Percentiles rank a stretch among this genome's conserved stretches.
phyloP scores from a whole-genome alignment of 345 rosid species.

The Bruguiera gymnorhiza region DNA sequence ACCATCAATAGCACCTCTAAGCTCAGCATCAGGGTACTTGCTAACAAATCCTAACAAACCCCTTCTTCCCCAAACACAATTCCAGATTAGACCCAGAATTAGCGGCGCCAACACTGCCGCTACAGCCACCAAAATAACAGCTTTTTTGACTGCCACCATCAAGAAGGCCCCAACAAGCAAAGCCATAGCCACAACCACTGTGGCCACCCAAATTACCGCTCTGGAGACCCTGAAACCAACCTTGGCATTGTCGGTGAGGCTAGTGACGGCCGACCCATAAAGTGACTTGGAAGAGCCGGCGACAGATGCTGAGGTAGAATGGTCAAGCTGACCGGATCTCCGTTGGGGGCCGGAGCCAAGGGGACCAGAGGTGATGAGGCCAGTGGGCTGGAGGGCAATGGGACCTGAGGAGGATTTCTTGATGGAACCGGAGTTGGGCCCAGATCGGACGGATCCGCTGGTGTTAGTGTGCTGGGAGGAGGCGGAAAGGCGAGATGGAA shows the following conservation, averaged over 20 bases:
- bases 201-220: slow-evolving; percentile 66
- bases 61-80: slow-evolving; percentile 65
- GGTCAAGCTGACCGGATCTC: slow-evolving; percentile 74
- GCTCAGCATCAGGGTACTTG: slow-evolving; percentile 77
- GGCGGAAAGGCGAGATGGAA: slow-evolving; percentile 55
- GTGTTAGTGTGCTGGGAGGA: slow-evolving; percentile 69
- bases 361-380: slow-evolving; percentile 87
- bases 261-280: slow-evolving; percentile 83
- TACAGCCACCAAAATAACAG: slow-evolving; percentile 61
- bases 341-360: slow-evolving; percentile 43
- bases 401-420: slow-evolving; percentile 71
- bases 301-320: slow-evolving; percentile 12
- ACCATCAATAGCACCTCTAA: slow-evolving; percentile 91
- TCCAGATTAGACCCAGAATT: slow-evolving; percentile 55
- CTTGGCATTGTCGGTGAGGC: slow-evolving; percentile 53
- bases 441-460: slow-evolving; percentile 82
- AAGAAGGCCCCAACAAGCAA: slow-evolving; percentile 70
- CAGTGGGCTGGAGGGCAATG: slow-evolving; percentile 73
- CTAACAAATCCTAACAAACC: slow-evolving; percentile 61
- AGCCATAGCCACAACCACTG: slow-evolving; percentile 56
- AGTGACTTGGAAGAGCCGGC: slow-evolving; percentile 44
- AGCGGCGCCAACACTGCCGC: slow-evolving; percentile 53
- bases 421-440: slow-evolving; percentile 64
- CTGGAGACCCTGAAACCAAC: slow-evolving; percentile 78
- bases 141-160: slow-evolving; percentile 74